Conservation (phyloP, 2,329 filamentous ascomycete species). For the Beauveria bassiana region DNA sequence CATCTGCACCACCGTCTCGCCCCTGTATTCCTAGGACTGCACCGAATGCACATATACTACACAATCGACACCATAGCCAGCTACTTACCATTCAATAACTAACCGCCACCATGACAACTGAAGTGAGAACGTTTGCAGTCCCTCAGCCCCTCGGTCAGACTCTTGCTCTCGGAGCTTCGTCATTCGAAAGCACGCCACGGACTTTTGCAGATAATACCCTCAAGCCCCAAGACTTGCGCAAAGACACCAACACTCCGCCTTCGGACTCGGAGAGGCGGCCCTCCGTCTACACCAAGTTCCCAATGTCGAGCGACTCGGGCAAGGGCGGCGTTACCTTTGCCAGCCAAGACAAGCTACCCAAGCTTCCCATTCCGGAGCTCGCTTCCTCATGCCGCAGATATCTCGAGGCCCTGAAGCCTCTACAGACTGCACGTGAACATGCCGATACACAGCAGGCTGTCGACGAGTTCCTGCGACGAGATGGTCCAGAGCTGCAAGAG, state of each 20-base stretch:
- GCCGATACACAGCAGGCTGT: slow-evolving; percentile 74
- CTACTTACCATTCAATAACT: slow-evolving; percentile 16
- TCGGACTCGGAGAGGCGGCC: slow-evolving; percentile 7
- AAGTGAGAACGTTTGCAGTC: slow-evolving; percentile 40
- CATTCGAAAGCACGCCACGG: slow-evolving; percentile 13
- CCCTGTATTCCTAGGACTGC: slow-evolving; percentile 55
- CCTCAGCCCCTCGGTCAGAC: slow-evolving; percentile 68
- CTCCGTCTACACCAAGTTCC: slow-evolving; percentile 31
- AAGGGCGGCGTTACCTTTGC: slow-evolving; percentile 80
- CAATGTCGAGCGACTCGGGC: slow-evolving; percentile 47
- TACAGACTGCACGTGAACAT: slow-evolving; percentile 76
- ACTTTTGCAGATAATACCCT: slow-evolving; percentile 15
- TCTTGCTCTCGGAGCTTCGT: slow-evolving; percentile 42
- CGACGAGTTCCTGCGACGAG: slow-evolving; percentile 70
- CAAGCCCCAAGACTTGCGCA: slow-evolving; percentile 4
- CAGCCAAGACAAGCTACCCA: slow-evolving; percentile 79
- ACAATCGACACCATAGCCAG: not conserved
- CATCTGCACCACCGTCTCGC: slow-evolving; percentile 70
- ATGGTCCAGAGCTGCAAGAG: slow-evolving; percentile 80
- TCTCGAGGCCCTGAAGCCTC: slow-evolving; percentile 66
- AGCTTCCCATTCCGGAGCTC: slow-evolving; percentile 86
- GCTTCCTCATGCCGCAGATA: slow-evolving; percentile 73
- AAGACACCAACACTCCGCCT: not conserved
- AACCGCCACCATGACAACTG: slow-evolving; percentile 25
- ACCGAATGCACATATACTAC: not conserved